Conservation (phyloP, 2,329 filamentous ascomycete genomes). For the Biscogniauxia marginata region DNA sequence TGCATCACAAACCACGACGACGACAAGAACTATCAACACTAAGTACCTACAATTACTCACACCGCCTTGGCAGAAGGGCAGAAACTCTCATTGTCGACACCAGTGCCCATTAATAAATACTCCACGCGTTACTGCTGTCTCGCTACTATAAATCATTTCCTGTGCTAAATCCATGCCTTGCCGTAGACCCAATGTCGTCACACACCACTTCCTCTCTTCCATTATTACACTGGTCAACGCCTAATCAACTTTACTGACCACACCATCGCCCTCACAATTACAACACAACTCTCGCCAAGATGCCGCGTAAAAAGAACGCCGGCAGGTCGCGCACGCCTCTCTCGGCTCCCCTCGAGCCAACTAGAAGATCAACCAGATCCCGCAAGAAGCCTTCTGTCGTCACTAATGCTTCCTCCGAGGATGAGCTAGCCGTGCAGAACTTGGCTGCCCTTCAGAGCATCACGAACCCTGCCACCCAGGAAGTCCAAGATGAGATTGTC, state of each 20-base stretch:
- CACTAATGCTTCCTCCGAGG: constrained; percentile 1
- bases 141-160: not conserved
- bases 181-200: not conserved
- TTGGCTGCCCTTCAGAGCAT: not conserved
- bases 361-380: constrained; percentile 12
- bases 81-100: too few relatives aligned
- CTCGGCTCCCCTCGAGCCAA: not conserved
- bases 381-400: not conserved
- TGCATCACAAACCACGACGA: not conserved
- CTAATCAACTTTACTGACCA: not conserved
- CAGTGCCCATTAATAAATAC: not conserved
- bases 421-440: constrained; percentile 10
- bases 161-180: not conserved
- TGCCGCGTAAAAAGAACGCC: constrained; percentile 16
- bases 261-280: not conserved
- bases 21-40: not conserved
- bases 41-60: too few relatives aligned
- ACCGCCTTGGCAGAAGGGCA: too few relatives aligned
- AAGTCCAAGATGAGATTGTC: constrained; percentile 4
- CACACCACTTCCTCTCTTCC: not conserved
- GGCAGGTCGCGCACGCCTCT: not conserved
- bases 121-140: not conserved
- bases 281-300: constrained; percentile 4
- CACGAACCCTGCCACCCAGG: not conserved
- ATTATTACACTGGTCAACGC: not conserved